Percentiles rank a stretch among this genome's conserved stretches.
phyloP scores from a whole-genome alignment of 2,329 filamentous ascomycete genomes.

The Calonectria hongkongensis region DNA sequence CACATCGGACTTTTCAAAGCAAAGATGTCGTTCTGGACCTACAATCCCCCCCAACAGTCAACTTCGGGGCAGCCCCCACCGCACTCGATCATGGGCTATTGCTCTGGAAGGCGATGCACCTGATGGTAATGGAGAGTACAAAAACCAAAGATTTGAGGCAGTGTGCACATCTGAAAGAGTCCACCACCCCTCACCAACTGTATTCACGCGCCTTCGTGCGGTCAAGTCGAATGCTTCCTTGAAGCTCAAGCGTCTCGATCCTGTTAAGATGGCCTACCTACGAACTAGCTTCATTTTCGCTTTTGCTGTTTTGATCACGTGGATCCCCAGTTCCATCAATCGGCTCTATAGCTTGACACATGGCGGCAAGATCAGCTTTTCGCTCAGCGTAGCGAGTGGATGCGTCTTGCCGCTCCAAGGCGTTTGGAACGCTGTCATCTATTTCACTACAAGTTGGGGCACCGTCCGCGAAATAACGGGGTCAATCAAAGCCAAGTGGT shows the following conservation, averaged over 20 bases:
- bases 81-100: conserved; percentile 52
- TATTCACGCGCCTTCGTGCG: conserved; percentile 51
- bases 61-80: conserved; percentile 41
- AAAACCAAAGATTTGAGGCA: conserved; percentile 55
- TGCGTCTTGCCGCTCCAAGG: conserved; percentile 86
- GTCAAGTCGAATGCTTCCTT: conserved; percentile 56
- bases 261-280: conserved; percentile 76
- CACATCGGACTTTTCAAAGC: conserved; percentile 56
- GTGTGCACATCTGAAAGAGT: conserved; percentile 54
- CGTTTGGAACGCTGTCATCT: conserved; percentile 87
- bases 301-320: conserved; percentile 75
- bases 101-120: conserved; percentile 43
- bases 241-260: conserved; percentile 65
- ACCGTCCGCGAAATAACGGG: conserved; percentile 55
- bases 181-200: conserved; percentile 33
- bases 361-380: conserved; percentile 71
- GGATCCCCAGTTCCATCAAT: conserved; percentile 82
- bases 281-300: conserved; percentile 77
- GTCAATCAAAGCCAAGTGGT: conserved; percentile 41
- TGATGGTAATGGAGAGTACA: conserved; percentile 39
- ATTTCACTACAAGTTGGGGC: conserved; percentile 78
- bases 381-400: conserved; percentile 80
- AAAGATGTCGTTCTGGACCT: conserved; percentile 28
- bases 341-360: conserved; percentile 80
- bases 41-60: conserved; percentile 44